phyloP scores from a whole-genome alignment of 2,329 filamentous ascomycete species.

The Chaetomiaceae sp. region DNA sequence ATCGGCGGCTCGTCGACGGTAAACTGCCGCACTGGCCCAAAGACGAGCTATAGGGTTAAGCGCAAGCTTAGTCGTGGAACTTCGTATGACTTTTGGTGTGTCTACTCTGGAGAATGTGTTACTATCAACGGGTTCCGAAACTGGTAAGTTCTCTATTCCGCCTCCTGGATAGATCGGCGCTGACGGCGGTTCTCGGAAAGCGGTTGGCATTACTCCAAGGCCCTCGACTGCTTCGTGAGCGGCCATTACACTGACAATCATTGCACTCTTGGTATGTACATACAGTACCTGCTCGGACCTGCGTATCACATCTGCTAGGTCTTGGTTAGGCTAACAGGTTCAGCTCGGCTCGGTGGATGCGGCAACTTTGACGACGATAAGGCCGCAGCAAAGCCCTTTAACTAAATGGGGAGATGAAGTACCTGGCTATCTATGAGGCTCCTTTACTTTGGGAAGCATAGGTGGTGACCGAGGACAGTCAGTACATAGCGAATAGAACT shows the following conservation, averaged over 20 bases:
- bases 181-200: background rate
- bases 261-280: constrained; percentile 1
- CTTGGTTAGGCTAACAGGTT: background rate
- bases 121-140: constrained; percentile 5
- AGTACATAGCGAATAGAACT: too few species aligned
- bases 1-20: background rate
- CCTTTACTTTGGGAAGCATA: too few species aligned
- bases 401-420: too few species aligned
- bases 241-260: constrained; percentile 1
- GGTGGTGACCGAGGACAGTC: too few species aligned
- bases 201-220: constrained; percentile 3
- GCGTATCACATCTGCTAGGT: too few species aligned
- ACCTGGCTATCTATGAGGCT: too few species aligned
- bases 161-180: too few species aligned
- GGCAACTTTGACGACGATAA: background rate
- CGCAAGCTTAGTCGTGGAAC: background rate
- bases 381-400: background rate
- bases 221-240: constrained; percentile 5
- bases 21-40: background rate
- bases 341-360: background rate
- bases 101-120: background rate
- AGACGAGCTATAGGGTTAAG: background rate
- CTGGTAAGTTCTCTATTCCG: constrained; percentile 7
- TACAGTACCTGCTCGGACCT: too few species aligned
- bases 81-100: constrained; percentile 5